Base-by-base conservation (phyloP, 139 green algal genomes). In the Mychonastes homosphaera region DNA sequence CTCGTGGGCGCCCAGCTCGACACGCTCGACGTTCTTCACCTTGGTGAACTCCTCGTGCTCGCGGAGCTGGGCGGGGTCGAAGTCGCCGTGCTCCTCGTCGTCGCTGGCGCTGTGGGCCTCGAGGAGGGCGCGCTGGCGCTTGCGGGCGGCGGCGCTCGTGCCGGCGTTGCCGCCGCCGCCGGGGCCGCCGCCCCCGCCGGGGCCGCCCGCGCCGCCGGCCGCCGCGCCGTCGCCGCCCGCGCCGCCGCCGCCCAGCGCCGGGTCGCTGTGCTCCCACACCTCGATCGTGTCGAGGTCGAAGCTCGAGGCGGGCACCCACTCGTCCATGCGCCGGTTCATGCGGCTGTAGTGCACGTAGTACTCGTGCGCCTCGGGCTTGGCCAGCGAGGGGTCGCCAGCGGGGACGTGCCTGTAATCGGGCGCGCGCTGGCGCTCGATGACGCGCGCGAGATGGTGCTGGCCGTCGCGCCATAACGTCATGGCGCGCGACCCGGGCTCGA, bases 31-130 rank as follows among this genome's bases (percentile, higher is more conserved):
- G 73, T 97, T 98, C 70, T 97, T 96, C 16, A 95, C 81, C 79
- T 98, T 99, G 39, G 92, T 98, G 70, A 95, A 95, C 82, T 99
- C 92, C 77, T 98, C 92, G 73, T 99, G 92, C 71, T 99, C 90
- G 1, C 79, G 53, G 43, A 96, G 74, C 53, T 70, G 67, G 28
- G 82, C 79, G 6, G 79, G 69, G 70, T 98, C 91, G 77, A 97
- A 97, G 41, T 94, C 84, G 19, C 77, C 84, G 64, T 97, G 89
- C 46, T 85, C 79, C 26, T 68, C 71, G 52, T 95, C 70, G 27
- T 74, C 71, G n/a, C 50, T 65, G 62, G 65, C 61, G 45, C 53
- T 55, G 38, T 74, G 58, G 45, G 77, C 68, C 46, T 78, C 75
- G 29, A 75, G 66, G 26, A 56, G 57, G 29, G 57, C 54, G n/a